Evolutionary conservation across 106 monocot species (phyloP), one percentile per base, ranked within the genome.

Genomic region (Allium fistulosum): DNA sequence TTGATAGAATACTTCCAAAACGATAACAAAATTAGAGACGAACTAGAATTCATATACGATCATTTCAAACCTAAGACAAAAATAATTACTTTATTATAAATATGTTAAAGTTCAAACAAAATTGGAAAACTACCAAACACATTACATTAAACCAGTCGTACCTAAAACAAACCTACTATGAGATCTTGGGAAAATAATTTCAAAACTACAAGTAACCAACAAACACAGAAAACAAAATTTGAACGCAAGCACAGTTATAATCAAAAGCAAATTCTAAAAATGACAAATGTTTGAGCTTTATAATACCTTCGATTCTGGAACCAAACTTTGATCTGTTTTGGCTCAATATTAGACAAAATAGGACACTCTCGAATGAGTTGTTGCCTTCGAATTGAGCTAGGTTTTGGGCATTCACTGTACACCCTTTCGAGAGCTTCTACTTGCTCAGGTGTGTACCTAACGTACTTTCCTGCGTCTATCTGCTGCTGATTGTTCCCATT

Each of bases 271-370:
- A 37, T 37, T 37, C 5, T 37, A 37, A 5, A 37, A 37, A 5
- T 37, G 37, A 37, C 37, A 37, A 37, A 37, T 2, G 37, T 37
- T 22, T 22, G 22, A 22, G 22, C 22, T 22, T 22, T 22, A 22
- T 37, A 26, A 28, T 64, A 93, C 93, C 93, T 89, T 53, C 93
- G 76, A 52, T 94, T 94, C 80, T 94, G 93, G 53, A 94, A 94
- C 93, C 93, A 94, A 73, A 94, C 93, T 62, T 94, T 94, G 71
- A 94, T 94, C 86, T 94, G 93, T 63, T 94, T 94, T 16, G 93
- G 86, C 79, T 94, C 93, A 70, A 94, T 94, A 61, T 94, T 94
- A 28, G 82, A 61, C 17, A 94, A 84, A 45, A 94, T 86, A n/a
- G 93, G 89, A 69, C 83, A 94, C 72, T 94, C 93, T 55, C 88